Conservation (phyloP, 225 moss, liverwort and hornwort species). For the Lunularia cruciata region DNA sequence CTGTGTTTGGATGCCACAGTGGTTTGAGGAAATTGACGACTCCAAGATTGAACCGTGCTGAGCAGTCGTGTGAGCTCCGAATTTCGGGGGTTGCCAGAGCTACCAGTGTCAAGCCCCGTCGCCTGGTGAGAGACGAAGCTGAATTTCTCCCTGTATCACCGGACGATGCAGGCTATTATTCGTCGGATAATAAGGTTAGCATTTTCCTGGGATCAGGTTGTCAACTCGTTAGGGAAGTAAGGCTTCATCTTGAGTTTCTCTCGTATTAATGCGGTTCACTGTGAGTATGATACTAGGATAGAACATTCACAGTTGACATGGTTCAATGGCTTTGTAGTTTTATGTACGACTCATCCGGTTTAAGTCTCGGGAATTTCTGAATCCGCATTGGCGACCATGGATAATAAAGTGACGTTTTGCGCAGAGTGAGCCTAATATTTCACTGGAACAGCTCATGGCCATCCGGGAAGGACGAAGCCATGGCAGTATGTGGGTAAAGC, state of each 20-base stretch:
- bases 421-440: constrained; percentile 44
- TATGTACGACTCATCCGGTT: background rate
- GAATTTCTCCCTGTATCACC: constrained; percentile 48
- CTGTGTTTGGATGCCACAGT: constrained; percentile 20
- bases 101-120: constrained; percentile 37
- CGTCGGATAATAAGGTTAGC: constrained; percentile 32
- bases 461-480: constrained; percentile 51
- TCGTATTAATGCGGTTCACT: background rate
- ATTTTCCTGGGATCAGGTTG: background rate
- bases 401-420: background rate
- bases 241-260: background rate
- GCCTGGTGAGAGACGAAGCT: constrained; percentile 17
- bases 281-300: too few species aligned
- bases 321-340: too few species aligned
- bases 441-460: constrained; percentile 52
- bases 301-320: too few species aligned
- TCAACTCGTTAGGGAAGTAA: background rate
- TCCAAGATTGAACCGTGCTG: constrained; percentile 4
- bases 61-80: background rate
- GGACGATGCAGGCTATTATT: constrained; percentile 40
- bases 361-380: background rate
- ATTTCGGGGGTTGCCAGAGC: constrained; percentile 30
- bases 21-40: constrained; percentile 25
- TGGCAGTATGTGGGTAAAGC: constrained; percentile 89
- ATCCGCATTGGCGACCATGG: background rate